A percentile compares a stretch with the other conserved stretches of the same genome.
Evolutionary conservation across 306 rosid genomes (phyloP).

Genomic region (Crataegus laevigata): DNA sequence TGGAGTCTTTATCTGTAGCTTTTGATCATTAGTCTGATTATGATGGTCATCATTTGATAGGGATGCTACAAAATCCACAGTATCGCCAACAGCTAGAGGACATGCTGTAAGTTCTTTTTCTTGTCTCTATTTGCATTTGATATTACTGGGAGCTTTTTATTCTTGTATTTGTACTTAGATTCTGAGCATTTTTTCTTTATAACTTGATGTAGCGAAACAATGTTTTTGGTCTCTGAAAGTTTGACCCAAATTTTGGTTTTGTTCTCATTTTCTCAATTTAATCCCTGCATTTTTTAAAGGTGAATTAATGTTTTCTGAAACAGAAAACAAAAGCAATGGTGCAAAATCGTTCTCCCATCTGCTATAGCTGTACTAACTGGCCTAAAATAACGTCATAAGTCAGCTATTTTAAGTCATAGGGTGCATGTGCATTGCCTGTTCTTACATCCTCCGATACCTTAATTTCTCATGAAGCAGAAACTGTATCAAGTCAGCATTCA

Average conservation of each 20-base stretch:
- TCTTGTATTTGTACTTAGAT: background rate
- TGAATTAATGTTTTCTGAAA: background rate
- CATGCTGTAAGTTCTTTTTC: constrained; percentile 69
- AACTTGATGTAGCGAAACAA: background rate
- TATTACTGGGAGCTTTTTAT: background rate
- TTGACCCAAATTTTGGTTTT: background rate
- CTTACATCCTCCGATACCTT: background rate
- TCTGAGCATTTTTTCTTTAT: background rate
- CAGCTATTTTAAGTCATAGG: background rate
- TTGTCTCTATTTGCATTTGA: background rate
- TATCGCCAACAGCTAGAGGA: constrained; percentile 95
- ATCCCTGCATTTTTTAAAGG: background rate
- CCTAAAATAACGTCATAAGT: background rate
- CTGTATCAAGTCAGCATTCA: background rate
- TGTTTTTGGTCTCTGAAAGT: background rate
- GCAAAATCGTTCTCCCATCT: background rate
- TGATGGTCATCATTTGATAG: constrained; percentile 27
- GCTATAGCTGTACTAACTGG: background rate
- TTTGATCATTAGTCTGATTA: background rate
- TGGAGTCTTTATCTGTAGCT: background rate
- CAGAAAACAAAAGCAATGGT: background rate
- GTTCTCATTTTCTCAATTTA: background rate
- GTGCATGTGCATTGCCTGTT: background rate
- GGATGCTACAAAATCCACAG: constrained; percentile 94
- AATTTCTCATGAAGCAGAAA: background rate